Evolutionary conservation across 1,284 basidiomycete species (phyloP).

Genomic region (Malassezia caprae): DNA sequence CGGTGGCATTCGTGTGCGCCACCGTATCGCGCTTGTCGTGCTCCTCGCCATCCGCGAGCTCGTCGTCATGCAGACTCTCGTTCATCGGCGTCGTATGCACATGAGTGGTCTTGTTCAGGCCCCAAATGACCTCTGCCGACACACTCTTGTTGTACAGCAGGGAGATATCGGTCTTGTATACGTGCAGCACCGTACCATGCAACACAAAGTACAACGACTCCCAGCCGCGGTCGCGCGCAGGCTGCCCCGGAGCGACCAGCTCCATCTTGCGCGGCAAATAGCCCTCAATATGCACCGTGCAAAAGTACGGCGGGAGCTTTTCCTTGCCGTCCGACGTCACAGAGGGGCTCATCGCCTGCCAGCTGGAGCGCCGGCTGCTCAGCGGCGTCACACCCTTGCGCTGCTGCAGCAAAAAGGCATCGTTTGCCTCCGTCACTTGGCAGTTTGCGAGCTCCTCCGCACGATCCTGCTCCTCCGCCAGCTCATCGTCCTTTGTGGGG

Average conservation of each 20-base stretch:
- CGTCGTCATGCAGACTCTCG: conserved; percentile 22
- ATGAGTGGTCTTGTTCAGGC: conserved; percentile 27
- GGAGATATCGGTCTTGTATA: conserved; percentile 60
- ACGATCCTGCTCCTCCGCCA: conserved; percentile 4
- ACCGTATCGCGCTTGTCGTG: not conserved
- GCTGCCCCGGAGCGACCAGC: conserved; percentile 71
- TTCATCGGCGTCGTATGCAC: conserved; percentile 31
- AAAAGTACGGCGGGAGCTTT: conserved; percentile 69
- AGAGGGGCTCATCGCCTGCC: not conserved
- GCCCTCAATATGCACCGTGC: conserved; percentile 73
- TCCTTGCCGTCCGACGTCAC: conserved; percentile 51
- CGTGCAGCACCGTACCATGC: conserved; percentile 75
- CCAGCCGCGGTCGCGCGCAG: conserved; percentile 85
- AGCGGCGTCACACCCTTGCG: conserved; percentile 50
- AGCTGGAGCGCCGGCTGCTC: not conserved
- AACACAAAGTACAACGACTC: conserved; percentile 75
- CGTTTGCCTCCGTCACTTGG: not conserved
- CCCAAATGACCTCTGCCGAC: not conserved
- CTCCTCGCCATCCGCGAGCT: conserved; percentile 22
- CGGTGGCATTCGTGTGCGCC: not conserved
- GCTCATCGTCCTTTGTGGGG: not conserved
- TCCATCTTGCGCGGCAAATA: conserved; percentile 89
- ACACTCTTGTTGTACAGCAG: conserved; percentile 5
- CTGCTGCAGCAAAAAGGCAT: not conserved
- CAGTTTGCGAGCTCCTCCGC: not conserved